Base-by-base conservation (phyloP, 2,329 filamentous ascomycete genomes). In the Colletotrichum coccodes region DNA sequence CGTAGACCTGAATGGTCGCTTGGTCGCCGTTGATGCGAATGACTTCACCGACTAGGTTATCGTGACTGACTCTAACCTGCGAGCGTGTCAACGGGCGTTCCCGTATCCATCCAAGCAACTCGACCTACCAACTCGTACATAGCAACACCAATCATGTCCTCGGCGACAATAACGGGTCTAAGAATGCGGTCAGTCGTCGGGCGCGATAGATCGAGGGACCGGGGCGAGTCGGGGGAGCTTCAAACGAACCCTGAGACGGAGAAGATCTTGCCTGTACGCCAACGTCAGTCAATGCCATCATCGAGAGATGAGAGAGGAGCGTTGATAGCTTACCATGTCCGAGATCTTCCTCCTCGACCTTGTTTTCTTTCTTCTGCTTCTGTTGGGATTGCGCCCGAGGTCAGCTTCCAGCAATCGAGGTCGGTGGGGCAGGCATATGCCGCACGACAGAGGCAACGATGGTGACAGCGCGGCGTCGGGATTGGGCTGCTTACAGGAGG, bases 91-190 rank as follows among this genome's bases (percentile, higher is more conserved):
- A 60, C 66, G 21, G 44, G 12, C 12, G 6, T 47, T 34, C 26
- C 26, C 57, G 30, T 4, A 30, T 30, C 16, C 40, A 28, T 47
- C 32, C 28, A 26, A 30, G 9, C 47, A 11, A 21, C 32, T 16
- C 30, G 56, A 81, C 90, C 75, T 87, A 94, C 94, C 86, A 99
- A 88, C 86, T 99, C 96, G 90, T 98, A 98, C 96, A 99, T 99
- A 82, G 96, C 95, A 88, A 96, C 96, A 82, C 96, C 96, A 79
- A 95, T 94, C 95, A 99, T 97, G 83, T 98, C 91, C 86, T 98
- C 95, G 80, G 95, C 96, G 75, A 99, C 89, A 77, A 99, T 92
- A 86, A 99, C 96, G 79, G 96, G 96, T 74, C 93, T 91, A 73
- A 49, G 56, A 50, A 54, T 38, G 40, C 21, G 54, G 44, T 71